Percentiles rank a stretch among this genome's conserved stretches.
phyloP scores from a whole-genome alignment of 2,329 filamentous ascomycete genomes.

The Chalara sp. region DNA sequence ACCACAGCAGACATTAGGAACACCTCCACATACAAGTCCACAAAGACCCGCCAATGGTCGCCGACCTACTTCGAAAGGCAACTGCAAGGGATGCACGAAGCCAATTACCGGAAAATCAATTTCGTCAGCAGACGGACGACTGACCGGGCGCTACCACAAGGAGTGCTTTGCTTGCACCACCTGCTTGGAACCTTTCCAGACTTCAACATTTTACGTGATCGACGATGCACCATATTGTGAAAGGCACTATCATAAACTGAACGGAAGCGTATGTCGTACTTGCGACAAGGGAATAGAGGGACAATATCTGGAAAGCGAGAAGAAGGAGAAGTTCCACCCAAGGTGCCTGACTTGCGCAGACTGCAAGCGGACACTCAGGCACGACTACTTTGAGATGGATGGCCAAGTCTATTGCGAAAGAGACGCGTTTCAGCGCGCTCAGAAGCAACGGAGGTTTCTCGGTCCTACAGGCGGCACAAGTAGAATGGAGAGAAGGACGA shows the following conservation, averaged over 20 bases:
- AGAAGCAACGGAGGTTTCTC: conserved; percentile 9
- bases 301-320: conserved; percentile 81
- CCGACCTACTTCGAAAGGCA: conserved; percentile 38
- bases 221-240: conserved; percentile 85
- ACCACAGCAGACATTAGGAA: too few relatives aligned
- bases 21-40: too few relatives aligned
- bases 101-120: conserved; percentile 86
- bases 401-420: conserved; percentile 79
- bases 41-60: conserved; percentile 5
- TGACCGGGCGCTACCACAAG: conserved; percentile 93
- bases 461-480: conserved; percentile 14
- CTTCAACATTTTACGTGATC: conserved; percentile 87
- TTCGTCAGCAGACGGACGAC: conserved; percentile 83
- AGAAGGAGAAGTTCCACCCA: conserved; percentile 74
- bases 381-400: conserved; percentile 88
- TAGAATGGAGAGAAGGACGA: conserved; percentile 39
- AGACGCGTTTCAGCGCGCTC: conserved; percentile 52
- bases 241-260: conserved; percentile 85
- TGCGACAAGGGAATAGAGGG: conserved; percentile 89
- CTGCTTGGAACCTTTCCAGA: conserved; percentile 74
- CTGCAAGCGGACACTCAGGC: conserved; percentile 65
- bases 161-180: conserved; percentile 88
- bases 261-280: conserved; percentile 74
- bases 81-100: conserved; percentile 75
- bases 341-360: conserved; percentile 79